Percentiles rank a stretch among this genome's conserved stretches.
phyloP scores from a whole-genome alignment of 805 yeast genomes.

The Hanseniaspora jakobsenii region DNA sequence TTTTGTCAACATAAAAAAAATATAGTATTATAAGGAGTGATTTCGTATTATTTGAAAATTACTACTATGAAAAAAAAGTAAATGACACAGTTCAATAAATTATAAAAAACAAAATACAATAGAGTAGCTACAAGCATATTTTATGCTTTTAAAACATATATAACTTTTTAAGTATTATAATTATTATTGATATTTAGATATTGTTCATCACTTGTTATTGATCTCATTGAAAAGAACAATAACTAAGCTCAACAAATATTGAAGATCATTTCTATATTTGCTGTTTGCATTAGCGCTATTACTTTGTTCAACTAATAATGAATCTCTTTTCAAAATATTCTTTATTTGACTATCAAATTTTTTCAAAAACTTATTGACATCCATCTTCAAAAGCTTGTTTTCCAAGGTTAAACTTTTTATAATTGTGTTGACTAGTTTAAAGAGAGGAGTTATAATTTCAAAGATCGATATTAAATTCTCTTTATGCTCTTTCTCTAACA shows the following conservation, averaged over 20 bases:
- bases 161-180: no score
- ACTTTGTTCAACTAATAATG: slow-evolving; percentile 8
- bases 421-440: slow-evolving; percentile 4
- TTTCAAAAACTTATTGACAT: slow-evolving; percentile 4
- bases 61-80: no score
- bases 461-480: slow-evolving; percentile 2
- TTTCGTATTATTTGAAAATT: no score
- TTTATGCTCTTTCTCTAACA: neutral
- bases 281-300: neutral
- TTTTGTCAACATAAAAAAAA: no score
- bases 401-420: slow-evolving; percentile 5
- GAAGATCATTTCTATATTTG: slow-evolving; percentile 7
- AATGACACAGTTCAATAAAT: no score
- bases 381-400: slow-evolving; percentile 11
- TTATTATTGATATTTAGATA: no score
- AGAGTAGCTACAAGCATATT: no score
- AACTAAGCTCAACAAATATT: slow-evolving; percentile 1
- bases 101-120: no score
- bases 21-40: no score
- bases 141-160: no score
- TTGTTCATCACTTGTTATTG: no score
- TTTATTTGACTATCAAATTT: slow-evolving; percentile 12
- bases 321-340: slow-evolving; percentile 14
- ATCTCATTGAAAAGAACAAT: slow-evolving; percentile 8
- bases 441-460: slow-evolving; percentile 11